A percentile compares a stretch with the other conserved stretches of the same genome.
These are phyloP conservation scores for Plasmodium chabaudi DNA, from an alignment of 169 alveolate species.

Conservation along the genomic window DNA sequence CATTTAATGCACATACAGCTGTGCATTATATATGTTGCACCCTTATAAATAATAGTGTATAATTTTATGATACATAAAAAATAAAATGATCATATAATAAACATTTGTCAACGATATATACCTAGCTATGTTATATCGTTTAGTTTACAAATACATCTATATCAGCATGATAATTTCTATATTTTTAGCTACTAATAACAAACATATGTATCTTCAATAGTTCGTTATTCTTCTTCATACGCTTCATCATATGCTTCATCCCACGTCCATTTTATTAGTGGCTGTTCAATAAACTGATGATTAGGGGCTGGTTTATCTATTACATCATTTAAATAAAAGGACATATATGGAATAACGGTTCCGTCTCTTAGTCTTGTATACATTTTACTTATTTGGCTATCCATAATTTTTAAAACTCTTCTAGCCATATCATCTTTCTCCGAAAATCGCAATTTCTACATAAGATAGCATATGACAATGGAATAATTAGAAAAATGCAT, in stretches of 20 bases:
- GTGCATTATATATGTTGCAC: background rate
- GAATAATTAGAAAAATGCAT: background rate
- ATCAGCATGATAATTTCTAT: background rate
- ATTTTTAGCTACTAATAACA: slow-evolving; percentile 2
- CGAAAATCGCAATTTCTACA: slow-evolving; percentile 85
- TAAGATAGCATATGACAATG: background rate
- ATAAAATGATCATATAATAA: background rate
- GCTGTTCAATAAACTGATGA: slow-evolving; percentile 89
- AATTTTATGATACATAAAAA: background rate
- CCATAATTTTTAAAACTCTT: slow-evolving; percentile 92
- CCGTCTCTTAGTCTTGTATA: slow-evolving; percentile 94
- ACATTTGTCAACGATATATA: no score
- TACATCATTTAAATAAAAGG: slow-evolving; percentile 87
- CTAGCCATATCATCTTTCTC: slow-evolving; percentile 92
- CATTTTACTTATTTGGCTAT: slow-evolving; percentile 91
- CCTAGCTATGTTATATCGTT: no score
- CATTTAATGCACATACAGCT: background rate
- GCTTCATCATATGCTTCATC: slow-evolving; percentile 95
- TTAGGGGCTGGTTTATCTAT: slow-evolving; percentile 91
- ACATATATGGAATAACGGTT: slow-evolving; percentile 91
- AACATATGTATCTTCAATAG: background rate
- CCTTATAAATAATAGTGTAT: background rate
- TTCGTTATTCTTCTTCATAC: slow-evolving; percentile 81
- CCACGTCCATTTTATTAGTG: slow-evolving; percentile 95
- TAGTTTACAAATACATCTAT: background rate